A percentile compares a stretch with the other conserved stretches of the same genome.
These are phyloP conservation scores for Falciphora oryzae DNA, from an alignment of 2,329 filamentous ascomycete species.

Conservation along the genomic window DNA sequence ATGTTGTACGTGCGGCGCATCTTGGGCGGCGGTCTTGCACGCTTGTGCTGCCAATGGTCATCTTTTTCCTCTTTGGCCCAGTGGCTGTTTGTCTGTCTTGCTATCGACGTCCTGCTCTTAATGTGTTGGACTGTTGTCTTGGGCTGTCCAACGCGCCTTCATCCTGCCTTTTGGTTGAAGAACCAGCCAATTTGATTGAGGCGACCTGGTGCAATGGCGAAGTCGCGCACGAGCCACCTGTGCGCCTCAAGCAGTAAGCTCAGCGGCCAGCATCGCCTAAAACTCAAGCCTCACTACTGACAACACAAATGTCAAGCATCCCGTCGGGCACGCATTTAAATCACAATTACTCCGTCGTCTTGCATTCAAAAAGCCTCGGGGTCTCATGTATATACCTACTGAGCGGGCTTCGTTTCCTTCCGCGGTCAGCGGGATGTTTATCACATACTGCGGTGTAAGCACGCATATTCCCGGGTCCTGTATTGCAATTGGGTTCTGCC, in stretches of 20 bases:
- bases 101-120: background rate
- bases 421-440: too few species aligned
- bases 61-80: background rate
- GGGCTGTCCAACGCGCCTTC: too few species aligned
- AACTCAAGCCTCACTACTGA: background rate
- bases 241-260: too few species aligned
- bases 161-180: too few species aligned
- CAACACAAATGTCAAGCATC: background rate
- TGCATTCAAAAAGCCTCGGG: background rate
- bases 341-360: background rate
- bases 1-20: conserved; percentile 57
- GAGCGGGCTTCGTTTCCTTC: background rate
- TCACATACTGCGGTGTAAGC: too few species aligned
- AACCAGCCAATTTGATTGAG: background rate
- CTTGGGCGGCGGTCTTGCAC: background rate
- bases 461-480: too few species aligned
- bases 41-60: background rate
- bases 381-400: background rate
- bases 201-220: background rate
- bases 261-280: too few species aligned
- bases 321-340: background rate
- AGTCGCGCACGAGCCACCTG: background rate
- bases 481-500: background rate
- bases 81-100: background rate
- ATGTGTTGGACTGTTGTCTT: background rate